Base-by-base conservation (phyloP, 768 basidiomycete genomes). In the Tylopilus subfusipes region DNA sequence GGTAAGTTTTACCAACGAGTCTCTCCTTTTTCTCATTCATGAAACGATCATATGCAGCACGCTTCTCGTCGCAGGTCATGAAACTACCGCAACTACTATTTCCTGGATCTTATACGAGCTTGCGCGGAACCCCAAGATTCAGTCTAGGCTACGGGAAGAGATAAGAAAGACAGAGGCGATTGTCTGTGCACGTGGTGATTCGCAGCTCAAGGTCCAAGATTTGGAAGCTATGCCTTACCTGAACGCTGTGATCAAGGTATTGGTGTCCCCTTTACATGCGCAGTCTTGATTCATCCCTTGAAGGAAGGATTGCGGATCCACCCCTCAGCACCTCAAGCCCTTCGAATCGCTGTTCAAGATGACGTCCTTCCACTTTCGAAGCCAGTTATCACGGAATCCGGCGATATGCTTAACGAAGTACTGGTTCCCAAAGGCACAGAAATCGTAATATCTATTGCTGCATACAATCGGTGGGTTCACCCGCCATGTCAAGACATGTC, bases 31-130 rank as follows among this genome's bases (percentile, higher is more conserved):
- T 38, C 36, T 30, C 2, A 6, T 36, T 18, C 16, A n/a, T 38
- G 7, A 38, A 11, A 9, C n/a, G 7, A 4, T 38, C 2, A 22
- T n/a, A 12, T n/a, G n/a, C n/a, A 78, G 77, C 16, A 78, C 75
- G 16, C 71, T 79, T 18, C 63, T 79, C 4, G 55, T 81, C 4
- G 75, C 75, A 43, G 77, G 76, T 3, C 79, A 87, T 66, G 85
- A 87, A 65, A 85, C 83, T 5, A 83, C 79, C 30, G 75, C 84
- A 2, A 81, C 74, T 34, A 75, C 77, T 2, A 54, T 81, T 21
- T 70, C 76, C 47, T 90, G 83, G 83, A 76, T 78, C 4, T 68
- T 90, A 2, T 73, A 83, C 48, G 82, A 85, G 58, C 74, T 91
- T 12, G 78, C 83, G 1, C 76, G 73, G 30, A 69, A 83, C 55